These are phyloP conservation scores for Acmispon strigosus DNA, from an alignment of 306 rosid genomes.

Conservation along the genomic window DNA sequence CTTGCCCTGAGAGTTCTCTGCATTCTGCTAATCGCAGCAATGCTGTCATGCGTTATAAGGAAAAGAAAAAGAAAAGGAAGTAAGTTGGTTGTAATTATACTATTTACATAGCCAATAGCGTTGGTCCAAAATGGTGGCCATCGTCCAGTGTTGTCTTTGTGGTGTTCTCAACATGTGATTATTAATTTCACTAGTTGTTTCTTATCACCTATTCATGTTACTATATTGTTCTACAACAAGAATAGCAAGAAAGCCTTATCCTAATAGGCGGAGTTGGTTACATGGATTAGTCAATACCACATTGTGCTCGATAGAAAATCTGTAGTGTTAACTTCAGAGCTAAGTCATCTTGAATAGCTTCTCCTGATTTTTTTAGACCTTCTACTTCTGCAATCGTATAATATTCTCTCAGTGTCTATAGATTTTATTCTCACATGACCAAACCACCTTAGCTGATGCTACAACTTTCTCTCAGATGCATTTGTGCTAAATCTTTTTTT, in stretches of 20 bases:
- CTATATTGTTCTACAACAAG: background rate
- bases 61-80: conserved; percentile 89
- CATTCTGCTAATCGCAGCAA: conserved; percentile 76
- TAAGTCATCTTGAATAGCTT: background rate
- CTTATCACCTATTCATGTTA: background rate
- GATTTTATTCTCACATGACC: background rate
- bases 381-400: too few relatives aligned
- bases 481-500: background rate
- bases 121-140: background rate
- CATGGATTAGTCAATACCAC: background rate
- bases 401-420: background rate
- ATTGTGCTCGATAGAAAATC: background rate
- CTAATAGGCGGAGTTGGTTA: background rate
- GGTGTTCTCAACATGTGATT: conserved; percentile 4
- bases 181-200: background rate
- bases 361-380: background rate
- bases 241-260: background rate
- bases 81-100: conserved; percentile 32
- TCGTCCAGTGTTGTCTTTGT: background rate
- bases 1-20: conserved; percentile 54
- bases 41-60: conserved; percentile 95
- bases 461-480: background rate
- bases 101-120: background rate
- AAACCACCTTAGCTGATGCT: background rate
- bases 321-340: background rate